These are phyloP conservation scores for Phytophthora citricola DNA, from an alignment of 352 stramenopile species.

Conservation along the genomic window DNA sequence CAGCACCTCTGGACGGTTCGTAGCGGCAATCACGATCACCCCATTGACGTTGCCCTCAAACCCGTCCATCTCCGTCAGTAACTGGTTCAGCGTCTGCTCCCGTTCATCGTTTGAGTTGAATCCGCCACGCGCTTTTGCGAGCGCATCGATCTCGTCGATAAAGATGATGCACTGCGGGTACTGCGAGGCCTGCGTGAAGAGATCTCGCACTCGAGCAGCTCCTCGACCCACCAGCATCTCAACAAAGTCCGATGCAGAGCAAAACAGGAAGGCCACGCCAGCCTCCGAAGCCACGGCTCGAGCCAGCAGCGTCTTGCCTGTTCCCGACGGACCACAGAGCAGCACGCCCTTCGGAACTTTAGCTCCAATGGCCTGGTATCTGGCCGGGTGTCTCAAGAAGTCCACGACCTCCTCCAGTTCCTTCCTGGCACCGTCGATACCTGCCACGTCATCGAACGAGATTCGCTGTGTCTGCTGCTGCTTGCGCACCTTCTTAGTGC, in stretches of 20 bases:
- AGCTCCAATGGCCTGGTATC: conserved; percentile 94
- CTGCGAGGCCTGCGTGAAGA: conserved; percentile 95
- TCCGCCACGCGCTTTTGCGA: conserved; percentile 87
- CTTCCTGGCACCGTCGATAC: conserved; percentile 94
- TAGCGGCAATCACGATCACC: conserved; percentile 97
- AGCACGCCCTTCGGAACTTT: conserved; percentile 94
- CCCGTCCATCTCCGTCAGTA: conserved; percentile 91
- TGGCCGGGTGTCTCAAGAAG: conserved; percentile 92
- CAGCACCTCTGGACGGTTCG: conserved; percentile 96
- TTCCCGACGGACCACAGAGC: conserved; percentile 93
- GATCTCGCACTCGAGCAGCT: conserved; percentile 92
- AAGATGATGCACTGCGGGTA: conserved; percentile 97
- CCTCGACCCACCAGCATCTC: conserved; percentile 97
- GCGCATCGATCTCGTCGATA: conserved; percentile 97
- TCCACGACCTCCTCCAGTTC: conserved; percentile 96
- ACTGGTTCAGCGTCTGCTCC: conserved; percentile 96
- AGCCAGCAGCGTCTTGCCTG: conserved; percentile 96
- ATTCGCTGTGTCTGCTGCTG: conserved; percentile 53
- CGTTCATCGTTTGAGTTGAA: conserved; percentile 95
- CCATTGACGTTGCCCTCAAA: conserved; percentile 91
- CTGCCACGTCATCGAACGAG: conserved; percentile 94
- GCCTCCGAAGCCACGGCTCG: conserved; percentile 93
- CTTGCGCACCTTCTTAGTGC: conserved; percentile 54
- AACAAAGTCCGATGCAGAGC: conserved; percentile 97
- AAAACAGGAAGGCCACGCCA: conserved; percentile 95